Evolutionary conservation across 805 yeast genomes (phyloP), one percentile per base, ranked within the genome.

Genomic region (Candida xiaguanensis): DNA sequence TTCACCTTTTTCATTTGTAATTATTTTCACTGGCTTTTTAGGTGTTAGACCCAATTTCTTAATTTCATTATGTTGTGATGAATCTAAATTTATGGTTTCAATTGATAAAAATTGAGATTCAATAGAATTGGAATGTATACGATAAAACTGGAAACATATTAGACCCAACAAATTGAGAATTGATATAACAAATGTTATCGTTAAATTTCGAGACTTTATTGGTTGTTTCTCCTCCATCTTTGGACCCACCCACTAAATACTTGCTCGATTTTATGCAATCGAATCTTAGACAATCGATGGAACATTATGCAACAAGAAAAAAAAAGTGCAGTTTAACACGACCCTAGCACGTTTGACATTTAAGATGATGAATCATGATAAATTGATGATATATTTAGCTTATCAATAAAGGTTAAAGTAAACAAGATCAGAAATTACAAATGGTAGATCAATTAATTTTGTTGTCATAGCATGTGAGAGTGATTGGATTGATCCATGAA

Each of bases 11-110:
- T 53, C 55, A 25, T 48, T 51, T 2, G 55, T 48, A 4, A 42
- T 39, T 13, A 65, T 39, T 8, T 46, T 42, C 5, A 66, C 52
- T 1, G 66, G 63, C 5, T 47, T 45, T 40, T 61, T 63, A 14
- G 61, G 59, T 2, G 67, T 64, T 38, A 69, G 56, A 2, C 70
- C 70, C 42, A 65, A 49, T 17, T 31, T 38, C 22, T 36, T 37
- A 5, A 51, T 26, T 22, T 31, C 38, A n/a, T 38, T 36, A 9
- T 30, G 23, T 24, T 47, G 42, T 6, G 37, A 5, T 2, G 32
- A 20, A 26, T 30, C 28, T 18, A 40, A 32, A 5, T 38, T 23
- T 8, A 36, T 12, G 4, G 31, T 6, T 15, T 44, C 42, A 24
- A 44, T 28, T 8, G 43, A 36, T 28, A 41, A 13, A 13, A 34